These are phyloP conservation scores for Auricularia heimuer DNA, from an alignment of 768 basidiomycete species.

Conservation along the genomic window DNA sequence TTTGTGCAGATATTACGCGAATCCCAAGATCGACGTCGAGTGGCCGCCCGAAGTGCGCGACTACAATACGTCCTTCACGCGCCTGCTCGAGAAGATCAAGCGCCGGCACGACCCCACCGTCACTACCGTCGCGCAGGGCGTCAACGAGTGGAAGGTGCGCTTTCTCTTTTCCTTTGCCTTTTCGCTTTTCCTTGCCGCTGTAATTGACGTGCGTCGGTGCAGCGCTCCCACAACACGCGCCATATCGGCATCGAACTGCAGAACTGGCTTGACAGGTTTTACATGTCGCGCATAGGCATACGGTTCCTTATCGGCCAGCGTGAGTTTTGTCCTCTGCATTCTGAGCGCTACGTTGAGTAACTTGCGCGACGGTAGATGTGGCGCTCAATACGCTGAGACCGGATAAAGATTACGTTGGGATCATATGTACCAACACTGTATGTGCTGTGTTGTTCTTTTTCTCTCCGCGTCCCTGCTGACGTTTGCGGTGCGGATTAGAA, in stretches of 20 bases:
- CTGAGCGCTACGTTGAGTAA: conserved; percentile 1
- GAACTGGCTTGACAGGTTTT: conserved; percentile 93
- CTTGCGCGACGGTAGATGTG: conserved; percentile 47
- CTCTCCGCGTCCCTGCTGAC: background rate
- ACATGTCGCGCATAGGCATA: conserved; percentile 91
- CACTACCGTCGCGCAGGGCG: conserved; percentile 66
- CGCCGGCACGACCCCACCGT: conserved; percentile 94
- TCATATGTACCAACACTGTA: conserved; percentile 89
- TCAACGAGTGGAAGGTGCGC: background rate
- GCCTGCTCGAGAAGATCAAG: conserved; percentile 80
- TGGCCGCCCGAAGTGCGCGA: conserved; percentile 94
- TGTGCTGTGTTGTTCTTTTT: conserved; percentile 20
- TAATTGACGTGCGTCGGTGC: too few species aligned
- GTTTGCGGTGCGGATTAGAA: conserved; percentile 37
- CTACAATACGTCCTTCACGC: conserved; percentile 88
- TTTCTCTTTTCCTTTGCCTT: conserved; percentile 19
- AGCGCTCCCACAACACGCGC: conserved; percentile 55
- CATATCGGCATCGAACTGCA: conserved; percentile 83
- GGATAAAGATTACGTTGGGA: conserved; percentile 89
- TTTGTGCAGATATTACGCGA: conserved; percentile 69
- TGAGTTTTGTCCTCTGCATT: conserved; percentile 21
- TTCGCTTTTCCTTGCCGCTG: too few species aligned
- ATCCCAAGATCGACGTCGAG: conserved; percentile 46
- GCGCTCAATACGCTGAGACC: conserved; percentile 88
- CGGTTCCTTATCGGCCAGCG: conserved; percentile 96